Percentiles rank a stretch among this genome's conserved stretches.
Evolutionary conservation across 176 grass and related monocot genomes (phyloP).

Genomic region (Coix lacrymajobi): DNA sequence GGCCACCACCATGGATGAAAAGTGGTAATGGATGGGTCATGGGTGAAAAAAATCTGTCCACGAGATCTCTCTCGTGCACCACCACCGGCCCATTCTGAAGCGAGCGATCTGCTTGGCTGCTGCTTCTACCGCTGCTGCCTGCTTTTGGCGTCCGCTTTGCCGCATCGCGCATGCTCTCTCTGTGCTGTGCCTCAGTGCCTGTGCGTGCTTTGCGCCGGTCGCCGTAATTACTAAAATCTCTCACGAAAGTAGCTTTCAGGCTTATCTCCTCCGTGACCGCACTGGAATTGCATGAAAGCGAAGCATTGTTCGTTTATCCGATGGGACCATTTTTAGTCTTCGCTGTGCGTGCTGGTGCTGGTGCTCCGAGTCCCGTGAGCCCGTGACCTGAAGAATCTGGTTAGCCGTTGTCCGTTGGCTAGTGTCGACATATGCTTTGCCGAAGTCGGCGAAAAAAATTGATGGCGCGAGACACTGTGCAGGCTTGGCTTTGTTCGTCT

Average conservation of each 20-base stretch:
- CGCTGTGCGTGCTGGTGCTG: not conserved
- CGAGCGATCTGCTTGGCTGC: not conserved
- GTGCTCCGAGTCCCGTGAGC: conserved; percentile 11
- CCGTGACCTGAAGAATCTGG: conserved; percentile 38
- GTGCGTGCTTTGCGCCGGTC: conserved; percentile 10
- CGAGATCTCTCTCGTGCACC: conserved; percentile 4
- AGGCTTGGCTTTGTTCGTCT: not conserved
- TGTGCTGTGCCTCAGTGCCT: no score
- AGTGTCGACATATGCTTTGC: not conserved
- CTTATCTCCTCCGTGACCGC: conserved; percentile 20
- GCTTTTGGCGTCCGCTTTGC: conserved; percentile 3
- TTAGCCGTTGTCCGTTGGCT: conserved; percentile 6
- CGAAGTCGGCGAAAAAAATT: not conserved
- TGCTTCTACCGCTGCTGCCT: not conserved
- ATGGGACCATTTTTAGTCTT: not conserved
- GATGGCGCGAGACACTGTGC: not conserved
- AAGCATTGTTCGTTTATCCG: not conserved
- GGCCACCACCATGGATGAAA: no score
- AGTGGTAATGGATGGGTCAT: not conserved
- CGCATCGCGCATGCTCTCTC: not conserved
- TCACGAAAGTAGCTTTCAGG: conserved; percentile 20
- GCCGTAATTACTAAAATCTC: not conserved
- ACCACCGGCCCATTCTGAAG: conserved; percentile 35
- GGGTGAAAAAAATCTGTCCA: not conserved
- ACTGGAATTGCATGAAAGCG: conserved; percentile 36